phyloP scores from a whole-genome alignment of 2,329 filamentous ascomycete genomes.

The Ophiobolus disseminans region DNA sequence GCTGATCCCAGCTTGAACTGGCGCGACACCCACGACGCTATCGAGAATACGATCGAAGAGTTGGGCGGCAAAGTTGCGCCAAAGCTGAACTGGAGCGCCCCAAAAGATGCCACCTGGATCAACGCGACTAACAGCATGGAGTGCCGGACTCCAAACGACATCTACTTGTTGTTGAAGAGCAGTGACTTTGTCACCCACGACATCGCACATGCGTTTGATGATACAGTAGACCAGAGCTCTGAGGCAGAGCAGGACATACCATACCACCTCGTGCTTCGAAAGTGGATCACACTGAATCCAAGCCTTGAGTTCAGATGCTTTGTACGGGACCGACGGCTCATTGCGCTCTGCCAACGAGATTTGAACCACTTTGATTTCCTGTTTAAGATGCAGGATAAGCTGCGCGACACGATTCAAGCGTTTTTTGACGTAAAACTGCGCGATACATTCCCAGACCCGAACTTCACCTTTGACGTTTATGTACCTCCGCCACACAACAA shows the following conservation, averaged over 20 bases:
- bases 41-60: constrained; percentile 78
- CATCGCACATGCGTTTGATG: constrained; percentile 90
- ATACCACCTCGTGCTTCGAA: constrained; percentile 83
- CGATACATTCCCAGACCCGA: constrained; percentile 80
- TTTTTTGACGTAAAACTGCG: constrained; percentile 80
- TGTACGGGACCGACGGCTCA: constrained; percentile 79
- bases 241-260: constrained; percentile 59
- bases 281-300: constrained; percentile 87
- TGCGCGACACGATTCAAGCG: constrained; percentile 72
- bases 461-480: constrained; percentile 92
- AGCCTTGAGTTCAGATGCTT: constrained; percentile 96
- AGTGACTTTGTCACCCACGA: constrained; percentile 96
- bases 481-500: constrained; percentile 76
- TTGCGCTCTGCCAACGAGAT: constrained; percentile 88
- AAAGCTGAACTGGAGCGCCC: constrained; percentile 97
- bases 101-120: constrained; percentile 96
- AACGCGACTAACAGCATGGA: constrained; percentile 86
- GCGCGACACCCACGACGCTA: constrained; percentile 76
- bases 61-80: constrained; percentile 87
- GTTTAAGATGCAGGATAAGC: constrained; percentile 67
- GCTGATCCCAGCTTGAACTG: constrained; percentile 67
- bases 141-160: constrained; percentile 85
- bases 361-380: constrained; percentile 91
- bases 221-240: constrained; percentile 55
- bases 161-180: constrained; percentile 92